phyloP scores from a whole-genome alignment of 495 filamentous ascomycete genomes.

The Daldinia decipiens region DNA sequence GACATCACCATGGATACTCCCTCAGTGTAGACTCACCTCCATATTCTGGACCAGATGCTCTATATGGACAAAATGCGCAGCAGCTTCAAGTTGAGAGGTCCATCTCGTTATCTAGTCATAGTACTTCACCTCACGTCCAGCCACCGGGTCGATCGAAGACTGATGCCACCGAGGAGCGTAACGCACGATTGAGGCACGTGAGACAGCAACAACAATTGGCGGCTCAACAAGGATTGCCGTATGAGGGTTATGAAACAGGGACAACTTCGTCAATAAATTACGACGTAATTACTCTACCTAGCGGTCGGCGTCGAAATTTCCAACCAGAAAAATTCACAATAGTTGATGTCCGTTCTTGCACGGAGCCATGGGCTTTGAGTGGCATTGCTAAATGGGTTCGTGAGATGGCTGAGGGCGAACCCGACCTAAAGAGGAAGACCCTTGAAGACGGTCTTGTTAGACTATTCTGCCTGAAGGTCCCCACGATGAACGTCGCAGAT shows the following conservation, averaged over 20 bases:
- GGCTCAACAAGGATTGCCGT: conserved; percentile 56
- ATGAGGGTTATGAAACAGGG: conserved; percentile 61
- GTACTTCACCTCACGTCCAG: conserved; percentile 79
- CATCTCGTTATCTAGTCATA: conserved; percentile 82
- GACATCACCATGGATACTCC: conserved; percentile 54
- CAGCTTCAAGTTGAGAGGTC: conserved; percentile 79
- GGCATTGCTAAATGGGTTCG: conserved; percentile 87
- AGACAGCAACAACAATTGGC: conserved; percentile 62
- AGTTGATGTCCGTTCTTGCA: conserved; percentile 84
- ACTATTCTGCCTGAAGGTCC: conserved; percentile 94
- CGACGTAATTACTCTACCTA: conserved; percentile 77
- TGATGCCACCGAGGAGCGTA: conserved; percentile 77
- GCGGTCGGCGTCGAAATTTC: conserved; percentile 78
- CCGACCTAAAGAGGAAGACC: conserved; percentile 82
- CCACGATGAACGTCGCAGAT: conserved; percentile 98
- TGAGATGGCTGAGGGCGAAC: conserved; percentile 84
- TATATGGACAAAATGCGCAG: conserved; percentile 50
- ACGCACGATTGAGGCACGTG: conserved; percentile 67
- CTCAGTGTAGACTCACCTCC: conserved; percentile 53
- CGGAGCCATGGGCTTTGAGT: conserved; percentile 93
- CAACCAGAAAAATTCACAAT: conserved; percentile 86
- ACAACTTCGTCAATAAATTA: conserved; percentile 65
- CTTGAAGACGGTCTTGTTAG: conserved; percentile 88
- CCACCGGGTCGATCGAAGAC: conserved; percentile 92
- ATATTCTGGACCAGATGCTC: conserved; percentile 49